phyloP scores from a whole-genome alignment of 1,284 basidiomycete species.

The Crucibulum parvulum region DNA sequence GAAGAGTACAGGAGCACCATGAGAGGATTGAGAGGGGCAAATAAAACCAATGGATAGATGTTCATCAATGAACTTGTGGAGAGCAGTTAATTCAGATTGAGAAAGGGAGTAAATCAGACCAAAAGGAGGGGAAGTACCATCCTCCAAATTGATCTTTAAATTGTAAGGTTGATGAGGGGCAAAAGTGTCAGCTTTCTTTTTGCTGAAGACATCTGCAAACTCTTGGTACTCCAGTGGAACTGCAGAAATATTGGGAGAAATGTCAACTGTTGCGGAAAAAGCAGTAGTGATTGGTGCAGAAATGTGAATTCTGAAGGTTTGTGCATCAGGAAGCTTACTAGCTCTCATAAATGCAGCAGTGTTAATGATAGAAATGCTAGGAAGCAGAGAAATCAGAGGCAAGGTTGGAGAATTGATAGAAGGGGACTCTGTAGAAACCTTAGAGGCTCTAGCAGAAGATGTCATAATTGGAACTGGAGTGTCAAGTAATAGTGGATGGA shows the following conservation, averaged over 20 bases:
- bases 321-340: slow-evolving; percentile 3
- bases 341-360: slow-evolving; percentile 4
- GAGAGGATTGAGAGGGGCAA: slow-evolving; percentile 8
- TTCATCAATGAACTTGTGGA: slow-evolving; percentile 14
- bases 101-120: slow-evolving; percentile 3
- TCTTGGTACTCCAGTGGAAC: neutral
- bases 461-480: neutral
- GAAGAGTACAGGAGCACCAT: slow-evolving; percentile 16
- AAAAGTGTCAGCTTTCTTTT: slow-evolving; percentile 1
- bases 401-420: neutral
- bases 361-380: slow-evolving; percentile 2
- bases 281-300: too few relatives aligned
- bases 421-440: too few relatives aligned
- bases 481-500: neutral
- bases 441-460: too few relatives aligned
- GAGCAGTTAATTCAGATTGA: neutral
- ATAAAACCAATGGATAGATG: slow-evolving; percentile 14
- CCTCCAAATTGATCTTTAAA: slow-evolving; percentile 2
- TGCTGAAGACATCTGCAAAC: neutral
- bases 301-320: neutral
- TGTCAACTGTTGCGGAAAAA: neutral
- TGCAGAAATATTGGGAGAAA: neutral
- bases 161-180: slow-evolving; percentile 2
- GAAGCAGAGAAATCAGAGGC: neutral
- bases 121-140: neutral